Evolutionary conservation across 192 early-diverging fungal genomes (phyloP).

Genomic region (Thamnidium elegans): DNA sequence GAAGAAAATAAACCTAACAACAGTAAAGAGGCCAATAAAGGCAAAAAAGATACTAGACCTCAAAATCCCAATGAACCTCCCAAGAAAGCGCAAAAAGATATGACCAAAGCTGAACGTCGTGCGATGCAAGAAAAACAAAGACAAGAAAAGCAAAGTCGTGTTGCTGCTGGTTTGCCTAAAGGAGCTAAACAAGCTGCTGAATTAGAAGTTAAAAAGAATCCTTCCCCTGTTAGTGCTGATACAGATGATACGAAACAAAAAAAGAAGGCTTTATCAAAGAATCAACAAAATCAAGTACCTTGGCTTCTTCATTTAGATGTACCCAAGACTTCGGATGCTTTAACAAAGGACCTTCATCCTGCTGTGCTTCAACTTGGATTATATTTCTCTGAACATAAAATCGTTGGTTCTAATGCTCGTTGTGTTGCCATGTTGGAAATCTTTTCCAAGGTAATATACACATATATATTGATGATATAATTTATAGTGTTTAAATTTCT

Average conservation of each 20-base stretch:
- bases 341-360: conserved; percentile 75
- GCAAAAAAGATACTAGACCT: conserved; percentile 1
- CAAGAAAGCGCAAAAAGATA: conserved; percentile 53
- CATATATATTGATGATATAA: background rate
- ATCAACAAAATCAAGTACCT: conserved; percentile 55
- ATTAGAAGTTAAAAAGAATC: conserved; percentile 25
- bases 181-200: background rate
- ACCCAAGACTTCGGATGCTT: conserved; percentile 50
- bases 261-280: conserved; percentile 28
- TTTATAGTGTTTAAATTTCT: background rate
- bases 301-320: conserved; percentile 76
- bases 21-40: conserved; percentile 2
- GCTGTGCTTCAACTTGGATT: conserved; percentile 81
- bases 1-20: background rate
- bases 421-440: conserved; percentile 82
- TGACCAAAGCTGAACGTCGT: conserved; percentile 90
- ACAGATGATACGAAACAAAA: conserved; percentile 32
- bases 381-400: conserved; percentile 80
- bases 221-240: conserved; percentile 32
- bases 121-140: conserved; percentile 82
- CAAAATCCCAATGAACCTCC: background rate
- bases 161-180: conserved; percentile 1
- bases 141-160: conserved; percentile 67
- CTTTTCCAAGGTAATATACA: conserved; percentile 66
- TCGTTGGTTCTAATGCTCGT: conserved; percentile 88